A percentile compares a stretch with the other conserved stretches of the same genome.
Conservation (phyloP, 345 rosid genomes). For the Lepidium africanum region DNA sequence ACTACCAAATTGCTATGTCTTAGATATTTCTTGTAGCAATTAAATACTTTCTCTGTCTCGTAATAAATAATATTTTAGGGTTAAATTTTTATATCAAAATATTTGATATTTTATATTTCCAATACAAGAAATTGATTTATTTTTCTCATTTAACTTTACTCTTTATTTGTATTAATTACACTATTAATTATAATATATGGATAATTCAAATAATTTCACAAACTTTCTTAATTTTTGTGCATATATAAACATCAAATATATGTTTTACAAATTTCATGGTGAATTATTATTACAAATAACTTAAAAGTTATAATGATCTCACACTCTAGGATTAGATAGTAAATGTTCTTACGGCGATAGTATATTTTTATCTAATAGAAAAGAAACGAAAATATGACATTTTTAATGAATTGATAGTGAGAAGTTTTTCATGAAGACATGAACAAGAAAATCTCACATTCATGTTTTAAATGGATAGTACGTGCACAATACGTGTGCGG, state of each 20-base stretch:
- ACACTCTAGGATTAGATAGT: not conserved
- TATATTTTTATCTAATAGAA: not conserved
- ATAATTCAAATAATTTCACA: too few species aligned
- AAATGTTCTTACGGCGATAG: not conserved
- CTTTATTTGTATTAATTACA: too few species aligned
- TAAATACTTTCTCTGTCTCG: too few species aligned
- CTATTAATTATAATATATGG: too few species aligned
- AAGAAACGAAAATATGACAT: not conserved
- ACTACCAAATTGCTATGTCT: not conserved
- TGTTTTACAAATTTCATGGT: not conserved
- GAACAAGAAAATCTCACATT: not conserved
- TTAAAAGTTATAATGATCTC: not conserved
- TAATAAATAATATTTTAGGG: too few species aligned
- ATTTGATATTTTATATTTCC: too few species aligned
- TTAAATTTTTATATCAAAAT: too few species aligned
- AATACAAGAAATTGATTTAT: too few species aligned
- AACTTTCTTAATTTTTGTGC: too few species aligned
- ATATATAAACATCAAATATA: too few species aligned
- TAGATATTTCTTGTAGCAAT: not conserved
- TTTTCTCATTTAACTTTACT: too few species aligned
- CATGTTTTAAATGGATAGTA: slow-evolving; percentile 6
- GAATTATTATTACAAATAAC: not conserved
- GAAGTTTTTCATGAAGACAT: not conserved
- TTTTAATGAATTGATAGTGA: not conserved
- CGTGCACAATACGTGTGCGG: slow-evolving; percentile 2